Evolutionary conservation across 176 grass and related monocot species (phyloP), one percentile per base, ranked within the genome.

Genomic region (sorghum (Sorghum bicolor)): DNA sequence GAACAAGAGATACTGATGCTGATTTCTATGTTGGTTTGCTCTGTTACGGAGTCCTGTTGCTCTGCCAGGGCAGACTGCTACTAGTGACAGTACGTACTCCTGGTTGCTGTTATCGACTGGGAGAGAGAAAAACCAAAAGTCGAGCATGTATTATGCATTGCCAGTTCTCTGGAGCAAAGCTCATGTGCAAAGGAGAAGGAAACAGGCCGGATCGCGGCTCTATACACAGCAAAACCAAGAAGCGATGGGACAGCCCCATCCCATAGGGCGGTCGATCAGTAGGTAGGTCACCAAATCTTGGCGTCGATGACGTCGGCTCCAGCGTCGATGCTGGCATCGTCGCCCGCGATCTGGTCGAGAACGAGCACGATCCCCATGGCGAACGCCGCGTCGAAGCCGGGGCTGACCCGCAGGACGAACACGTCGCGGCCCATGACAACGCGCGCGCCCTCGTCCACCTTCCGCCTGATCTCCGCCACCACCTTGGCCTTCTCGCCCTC

Each of bases 291-390:
- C 41, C 77, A 85, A 33, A 71, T 85, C 82, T 76, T 84, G 78
- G 58, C 67, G 45, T 52, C 22, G 28, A 75, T 26, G 77, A 13
- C 19, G 19, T 70, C 70, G 2, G 33, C 25, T 36, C 5, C 69
- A 11, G 25, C 74, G 1, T 85, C 82, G 15, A 48, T 79, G 11
- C 79, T 76, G 11, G 73, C 19, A 12, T 88, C 89, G 52, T 93
- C 83, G 22, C 85, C 85, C 19, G 65, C 66, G 82, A 98, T 81
- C 83, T 83, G 89, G 45, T 98, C 96, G 22, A 98, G 92, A 38
- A 95, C 93, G 26, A 98, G 87, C 32, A 95, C 87, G 76, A 98
- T 84, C 20, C 89, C 92, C 89, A 98, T 95, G 65, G 87, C 84
- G 61, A 98, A 93, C 33, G 96, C 96, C 0, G 93, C 84, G 33